phyloP scores from a whole-genome alignment of 495 filamentous ascomycete species.

The Xylaria venustula region DNA sequence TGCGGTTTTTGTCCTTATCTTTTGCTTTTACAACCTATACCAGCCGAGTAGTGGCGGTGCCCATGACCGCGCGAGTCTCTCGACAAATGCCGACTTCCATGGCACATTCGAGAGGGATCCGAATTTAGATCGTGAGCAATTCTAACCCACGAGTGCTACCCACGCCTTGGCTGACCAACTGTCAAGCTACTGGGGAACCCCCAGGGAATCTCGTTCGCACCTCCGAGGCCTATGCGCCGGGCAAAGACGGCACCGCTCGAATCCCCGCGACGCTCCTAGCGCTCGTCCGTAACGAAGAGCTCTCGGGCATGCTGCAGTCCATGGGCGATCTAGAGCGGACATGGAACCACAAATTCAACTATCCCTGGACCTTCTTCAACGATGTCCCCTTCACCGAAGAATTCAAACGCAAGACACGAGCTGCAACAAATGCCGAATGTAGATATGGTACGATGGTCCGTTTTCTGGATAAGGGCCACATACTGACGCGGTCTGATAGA shows the following conservation, averaged over 20 bases:
- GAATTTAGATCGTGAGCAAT: constrained; percentile 71
- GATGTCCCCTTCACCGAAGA: constrained; percentile 88
- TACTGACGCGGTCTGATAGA: constrained; percentile 48
- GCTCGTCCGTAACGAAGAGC: constrained; percentile 90
- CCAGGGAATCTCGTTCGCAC: constrained; percentile 68
- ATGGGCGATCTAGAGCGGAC: constrained; percentile 92
- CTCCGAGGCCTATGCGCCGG: constrained; percentile 69
- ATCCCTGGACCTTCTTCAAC: constrained; percentile 99
- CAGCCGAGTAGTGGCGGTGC: constrained; percentile 38
- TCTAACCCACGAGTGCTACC: background rate
- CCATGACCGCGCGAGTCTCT: constrained; percentile 32
- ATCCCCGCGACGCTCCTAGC: constrained; percentile 91
- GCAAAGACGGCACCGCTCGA: constrained; percentile 70
- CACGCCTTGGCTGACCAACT: background rate
- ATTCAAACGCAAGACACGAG: constrained; percentile 79
- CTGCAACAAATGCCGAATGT: constrained; percentile 79
- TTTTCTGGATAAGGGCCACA: constrained; percentile 1
- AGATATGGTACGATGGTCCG: constrained; percentile 65
- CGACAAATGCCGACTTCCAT: constrained; percentile 35
- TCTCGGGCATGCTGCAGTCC: constrained; percentile 75
- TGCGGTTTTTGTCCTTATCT: constrained; percentile 67
- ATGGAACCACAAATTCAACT: constrained; percentile 99
- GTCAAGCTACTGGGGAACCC: constrained; percentile 77
- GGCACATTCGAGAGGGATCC: constrained; percentile 69
- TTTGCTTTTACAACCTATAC: constrained; percentile 71